Evolutionary conservation across 805 yeast genomes (phyloP).

Genomic region (Saturnispora gosingensis): DNA sequence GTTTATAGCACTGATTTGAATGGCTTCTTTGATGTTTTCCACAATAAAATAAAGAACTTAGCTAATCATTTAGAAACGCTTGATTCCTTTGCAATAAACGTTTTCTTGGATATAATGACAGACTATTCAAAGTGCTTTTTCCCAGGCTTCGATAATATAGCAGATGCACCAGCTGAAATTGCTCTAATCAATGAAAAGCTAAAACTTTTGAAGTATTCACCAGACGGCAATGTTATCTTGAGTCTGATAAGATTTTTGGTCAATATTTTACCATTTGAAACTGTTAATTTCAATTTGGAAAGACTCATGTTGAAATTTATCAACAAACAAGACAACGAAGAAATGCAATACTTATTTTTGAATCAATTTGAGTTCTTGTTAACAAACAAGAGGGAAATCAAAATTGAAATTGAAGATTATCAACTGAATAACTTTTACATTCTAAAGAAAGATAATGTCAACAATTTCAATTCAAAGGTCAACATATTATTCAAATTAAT

Average conservation of each 20-base stretch:
- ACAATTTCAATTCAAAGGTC: slow-evolving; percentile 44
- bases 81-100: slow-evolving; percentile 66
- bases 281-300: slow-evolving; percentile 40
- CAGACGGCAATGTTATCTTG: slow-evolving; percentile 52
- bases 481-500: slow-evolving; percentile 52
- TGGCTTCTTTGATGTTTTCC: slow-evolving; percentile 55
- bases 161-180: slow-evolving; percentile 36
- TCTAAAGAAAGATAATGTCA: neutral
- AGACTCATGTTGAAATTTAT: slow-evolving; percentile 34
- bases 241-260: slow-evolving; percentile 49
- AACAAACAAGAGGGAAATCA: slow-evolving; percentile 28
- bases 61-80: slow-evolving; percentile 35
- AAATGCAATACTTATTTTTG: slow-evolving; percentile 8
- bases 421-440: slow-evolving; percentile 18
- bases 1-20: slow-evolving; percentile 46
- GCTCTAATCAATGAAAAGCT: slow-evolving; percentile 42
- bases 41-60: slow-evolving; percentile 50
- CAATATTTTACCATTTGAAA: slow-evolving; percentile 49
- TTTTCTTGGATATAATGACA: slow-evolving; percentile 51
- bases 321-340: slow-evolving; percentile 1
- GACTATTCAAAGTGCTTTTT: slow-evolving; percentile 58
- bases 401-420: slow-evolving; percentile 26
- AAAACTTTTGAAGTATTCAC: slow-evolving; percentile 36
- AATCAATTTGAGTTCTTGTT: slow-evolving; percentile 17
- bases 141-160: slow-evolving; percentile 19